These are phyloP conservation scores for Aspergillus wentii DNA, from an alignment of 495 filamentous ascomycete species.

Conservation along the genomic window DNA sequence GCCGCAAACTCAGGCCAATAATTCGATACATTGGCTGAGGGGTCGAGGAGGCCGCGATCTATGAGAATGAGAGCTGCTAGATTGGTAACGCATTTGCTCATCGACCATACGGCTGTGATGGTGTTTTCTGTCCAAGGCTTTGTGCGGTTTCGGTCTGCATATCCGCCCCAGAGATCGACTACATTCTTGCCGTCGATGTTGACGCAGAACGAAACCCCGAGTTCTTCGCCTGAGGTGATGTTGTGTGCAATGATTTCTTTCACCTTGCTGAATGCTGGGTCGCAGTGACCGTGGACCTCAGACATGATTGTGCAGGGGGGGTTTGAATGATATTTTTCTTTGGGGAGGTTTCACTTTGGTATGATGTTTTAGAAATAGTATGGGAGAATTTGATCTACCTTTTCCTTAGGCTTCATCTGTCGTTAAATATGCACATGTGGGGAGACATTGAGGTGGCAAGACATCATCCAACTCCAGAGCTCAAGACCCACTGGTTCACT, in stretches of 20 bases:
- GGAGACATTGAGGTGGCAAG: no score
- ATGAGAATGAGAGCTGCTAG: constrained; percentile 22
- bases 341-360: no score
- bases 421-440: no score
- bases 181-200: constrained; percentile 27
- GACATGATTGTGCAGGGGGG: no score
- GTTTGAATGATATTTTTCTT: no score
- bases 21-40: constrained; percentile 16
- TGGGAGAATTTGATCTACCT: no score
- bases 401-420: no score
- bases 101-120: constrained; percentile 19
- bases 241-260: constrained; percentile 12
- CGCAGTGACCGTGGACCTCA: constrained; percentile 16
- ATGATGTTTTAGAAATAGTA: no score
- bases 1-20: constrained; percentile 28
- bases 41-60: constrained; percentile 18
- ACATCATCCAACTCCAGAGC: no score
- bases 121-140: constrained; percentile 23
- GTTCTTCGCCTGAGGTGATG: constrained; percentile 14
- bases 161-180: constrained; percentile 27
- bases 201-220: constrained; percentile 22
- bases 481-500: no score
- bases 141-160: constrained; percentile 9
- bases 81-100: constrained; percentile 21
- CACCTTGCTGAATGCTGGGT: constrained; percentile 14